Base-by-base conservation (phyloP, 257 asterid species). In the Capsicum baccatum region DNA sequence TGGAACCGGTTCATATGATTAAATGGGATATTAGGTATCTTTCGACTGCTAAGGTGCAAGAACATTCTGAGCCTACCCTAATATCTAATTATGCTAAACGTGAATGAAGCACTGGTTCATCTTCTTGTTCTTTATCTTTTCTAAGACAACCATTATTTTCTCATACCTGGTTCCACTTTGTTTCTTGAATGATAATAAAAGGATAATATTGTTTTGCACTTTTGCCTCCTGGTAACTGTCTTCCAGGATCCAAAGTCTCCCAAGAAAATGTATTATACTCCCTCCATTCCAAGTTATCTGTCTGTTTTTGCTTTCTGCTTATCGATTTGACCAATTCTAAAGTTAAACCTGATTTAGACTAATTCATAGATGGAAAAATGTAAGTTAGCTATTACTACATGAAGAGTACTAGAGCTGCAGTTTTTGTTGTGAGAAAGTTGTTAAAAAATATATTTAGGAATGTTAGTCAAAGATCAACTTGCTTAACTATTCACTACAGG, bases 301-400 rank as follows among this genome's bases (percentile, higher is more conserved):
- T 74, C 47, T 48, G 80, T 19, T 48, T 48, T 42, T 74, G 44
- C 60, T 74, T 73, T 74, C 62, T 71, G 58, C 80, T 71, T 58
- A 48, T 50, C 37, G 26, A 74, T 74, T 67, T 74, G 80, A 21
- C 17, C 60, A 50, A 55, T 74, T 12, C 5, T 59, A 71, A 71
- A 71, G 19, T 68, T 50, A 48, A 50, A 74, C 21, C 62, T 74
- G 62, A 6, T 6, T 12, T 21, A 11, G 50, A 74, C 19, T 16
- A 21, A 54, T 12, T 50, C 11, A 14, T 74, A 19, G 12, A 50
- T 74, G 57, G 62, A 19, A 74, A 50, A 21, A 21, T 74, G 60
- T 48, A 42, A 37, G 52, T 16, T 8, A 69, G 33, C 14, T 37
- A 70, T 39, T 70, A 70, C 79, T 70, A 42, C 55, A 42, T 6